Base-by-base conservation (phyloP, 805 yeast species). In the Ogataea polymorpha region DNA sequence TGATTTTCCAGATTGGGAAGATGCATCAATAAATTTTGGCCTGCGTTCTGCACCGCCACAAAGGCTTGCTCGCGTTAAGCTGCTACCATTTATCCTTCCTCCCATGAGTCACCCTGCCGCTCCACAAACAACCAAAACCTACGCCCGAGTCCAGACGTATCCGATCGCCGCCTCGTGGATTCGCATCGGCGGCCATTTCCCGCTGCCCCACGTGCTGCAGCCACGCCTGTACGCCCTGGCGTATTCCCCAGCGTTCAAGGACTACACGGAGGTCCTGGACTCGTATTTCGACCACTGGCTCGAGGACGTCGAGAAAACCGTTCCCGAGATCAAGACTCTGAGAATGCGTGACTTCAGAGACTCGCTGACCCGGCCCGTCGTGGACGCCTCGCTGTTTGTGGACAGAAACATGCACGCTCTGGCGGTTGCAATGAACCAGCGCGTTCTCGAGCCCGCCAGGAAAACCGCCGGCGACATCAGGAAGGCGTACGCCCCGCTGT, bases 251-350 rank as follows among this genome's bases (percentile, higher is more conserved):
- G 18, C 35, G 8, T 18, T 56, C 16, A 50, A 47, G 39, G 25
- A 32, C 11, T 58, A 53, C 42, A 55, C 63, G 2, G 41, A 30
- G 20, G 33, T 44, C 5, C 27, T 73, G 17, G 86, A 86, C 59
- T 69, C 66, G 38, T 59, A 66, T 23, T 70, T 81, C n/a, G 82
- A 84, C 50, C 52, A 65, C 23, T 63, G 76, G n/a, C 74, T 89
- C 51, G 59, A 56, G 42, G 56, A 67, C 25, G 65, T 87, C 31
- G 96, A 89, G 53, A 58, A 61, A 44, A 57, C 64, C 30, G 65
- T 77, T 15, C 96, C 96, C 3, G 66, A 68, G 27, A 62, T 81
- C 41, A 77, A 78, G 64, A 73, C 82, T 2, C 61, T 73, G 23
- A 75, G 77, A 37, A 70, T 70, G 56, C 63, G 67, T 35, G 75